Percentiles rank a stretch among this genome's conserved stretches.
These are phyloP conservation scores for Ustilago lituana DNA, from an alignment of 1,284 basidiomycete genomes.

Conservation along the genomic window DNA sequence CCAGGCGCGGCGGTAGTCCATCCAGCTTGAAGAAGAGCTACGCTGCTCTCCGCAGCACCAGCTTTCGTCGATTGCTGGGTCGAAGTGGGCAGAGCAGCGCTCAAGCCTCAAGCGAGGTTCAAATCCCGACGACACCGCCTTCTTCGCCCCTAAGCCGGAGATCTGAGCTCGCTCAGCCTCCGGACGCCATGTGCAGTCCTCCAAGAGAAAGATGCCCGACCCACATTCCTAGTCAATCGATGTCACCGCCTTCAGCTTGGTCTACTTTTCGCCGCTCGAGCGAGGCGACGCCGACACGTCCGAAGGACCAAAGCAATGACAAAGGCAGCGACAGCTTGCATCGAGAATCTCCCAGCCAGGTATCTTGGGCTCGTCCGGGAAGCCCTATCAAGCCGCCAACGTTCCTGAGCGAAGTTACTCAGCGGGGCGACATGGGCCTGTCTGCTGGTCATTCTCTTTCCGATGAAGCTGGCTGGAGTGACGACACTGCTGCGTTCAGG, in stretches of 20 bases:
- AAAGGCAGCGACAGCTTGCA: slow-evolving; percentile 5
- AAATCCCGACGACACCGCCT: background rate
- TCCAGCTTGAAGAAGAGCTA: slow-evolving; percentile 31
- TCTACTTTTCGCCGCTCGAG: slow-evolving; percentile 17
- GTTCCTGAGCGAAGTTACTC: background rate
- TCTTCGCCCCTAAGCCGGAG: slow-evolving; percentile 8
- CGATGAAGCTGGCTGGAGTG: background rate
- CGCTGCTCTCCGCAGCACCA: slow-evolving; percentile 26
- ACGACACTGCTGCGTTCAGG: background rate
- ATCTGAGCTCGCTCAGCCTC: slow-evolving; percentile 2
- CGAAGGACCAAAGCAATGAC: background rate
- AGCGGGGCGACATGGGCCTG: background rate
- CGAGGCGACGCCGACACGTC: slow-evolving; percentile 25
- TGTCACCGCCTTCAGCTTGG: slow-evolving; percentile 24
- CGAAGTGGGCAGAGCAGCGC: slow-evolving; percentile 8
- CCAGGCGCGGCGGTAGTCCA: slow-evolving; percentile 13
- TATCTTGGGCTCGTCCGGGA: background rate
- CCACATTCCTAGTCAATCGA: background rate
- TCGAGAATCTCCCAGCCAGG: background rate
- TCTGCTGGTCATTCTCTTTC: background rate
- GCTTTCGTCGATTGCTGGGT: slow-evolving; percentile 27
- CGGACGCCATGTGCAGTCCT: slow-evolving; percentile 12
- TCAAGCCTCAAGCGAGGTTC: background rate
- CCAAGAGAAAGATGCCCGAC: background rate
- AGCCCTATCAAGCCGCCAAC: background rate